A percentile compares a stretch with the other conserved stretches of the same genome.
Evolutionary conservation across 2,329 filamentous ascomycete species (phyloP).

Genomic region (Penicillium sp.): DNA sequence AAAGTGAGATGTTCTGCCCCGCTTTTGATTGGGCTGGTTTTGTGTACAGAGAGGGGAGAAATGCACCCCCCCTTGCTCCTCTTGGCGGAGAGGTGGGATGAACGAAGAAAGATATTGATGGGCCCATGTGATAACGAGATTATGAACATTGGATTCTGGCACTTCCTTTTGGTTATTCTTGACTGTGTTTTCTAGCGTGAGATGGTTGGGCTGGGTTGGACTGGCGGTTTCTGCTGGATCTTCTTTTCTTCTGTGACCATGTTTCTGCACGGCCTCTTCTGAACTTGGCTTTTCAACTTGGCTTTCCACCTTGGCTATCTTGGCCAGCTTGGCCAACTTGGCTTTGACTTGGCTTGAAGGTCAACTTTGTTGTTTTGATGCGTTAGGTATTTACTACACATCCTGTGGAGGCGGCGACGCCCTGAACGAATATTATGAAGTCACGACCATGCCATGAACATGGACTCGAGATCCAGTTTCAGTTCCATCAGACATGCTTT

Average conservation of each 20-base stretch:
- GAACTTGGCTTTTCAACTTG: background rate
- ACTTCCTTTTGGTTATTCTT: background rate
- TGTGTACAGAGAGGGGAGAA: background rate
- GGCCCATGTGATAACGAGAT: background rate
- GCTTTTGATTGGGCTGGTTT: background rate
- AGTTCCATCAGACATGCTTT: background rate
- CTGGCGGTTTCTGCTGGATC: slow-evolving; percentile 1
- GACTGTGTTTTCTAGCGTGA: background rate
- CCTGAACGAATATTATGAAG: slow-evolving; percentile 10
- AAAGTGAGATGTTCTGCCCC: background rate
- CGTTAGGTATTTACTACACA: background rate
- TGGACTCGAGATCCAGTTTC: background rate
- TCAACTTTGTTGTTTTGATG: background rate
- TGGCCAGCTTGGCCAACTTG: slow-evolving; percentile 2
- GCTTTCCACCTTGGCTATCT: no score
- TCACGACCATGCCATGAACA: slow-evolving; percentile 3
- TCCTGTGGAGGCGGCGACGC: slow-evolving; percentile 1
- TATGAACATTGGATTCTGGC: background rate
- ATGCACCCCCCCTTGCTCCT: background rate
- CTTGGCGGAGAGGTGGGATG: no score
- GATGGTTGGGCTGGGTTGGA: background rate
- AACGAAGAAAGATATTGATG: background rate
- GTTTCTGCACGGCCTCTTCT: background rate
- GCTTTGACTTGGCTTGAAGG: slow-evolving; percentile 2
- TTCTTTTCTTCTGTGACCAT: background rate